Base-by-base conservation (phyloP, 768 basidiomycete species). In the Punctularia strigosozonata region DNA sequence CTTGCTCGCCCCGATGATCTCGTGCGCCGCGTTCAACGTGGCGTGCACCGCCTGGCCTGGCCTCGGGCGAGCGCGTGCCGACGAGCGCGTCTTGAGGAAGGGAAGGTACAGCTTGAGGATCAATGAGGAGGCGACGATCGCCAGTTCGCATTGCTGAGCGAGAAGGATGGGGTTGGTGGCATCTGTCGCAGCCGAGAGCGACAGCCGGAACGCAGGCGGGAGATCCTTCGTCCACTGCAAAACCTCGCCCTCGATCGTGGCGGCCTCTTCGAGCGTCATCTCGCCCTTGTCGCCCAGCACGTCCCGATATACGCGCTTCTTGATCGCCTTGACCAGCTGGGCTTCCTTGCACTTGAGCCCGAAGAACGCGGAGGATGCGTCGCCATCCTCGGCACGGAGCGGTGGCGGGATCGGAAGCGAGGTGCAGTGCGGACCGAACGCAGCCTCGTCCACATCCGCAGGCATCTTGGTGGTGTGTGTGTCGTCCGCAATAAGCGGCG, bases 81-180 rank as follows among this genome's bases (percentile, higher is more conserved):
- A 44, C 25, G 43, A 50, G 49, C 33, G 44, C 30, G 48, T 45
- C 46, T 54, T 56, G 43, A 84, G 55, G 56, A 84, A 81, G 0
- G 84, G 83, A n/a, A 75, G 51, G 51, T 78, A 85, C 5, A 73
- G 60, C 55, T 73, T 75, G 45, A 84, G 58, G 39, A 81, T 61
- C 38, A 86, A 52, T 26, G 73, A 58, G 46, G 82, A 67, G 4
- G 76, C 74, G 37, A 72, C 62, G 31, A 81, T 68, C 1, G 68
- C 65, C 36, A 85, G 57, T 46, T 82, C 75, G 56, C 71, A 71
- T 28, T 69, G 66, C 49, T 80, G 72, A 8, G 64, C 64, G 35
- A 64, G 50, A 22, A 75, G 61, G 39, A 36, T 15, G 43, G 25
- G 3, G 45, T 46, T 22, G 55, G 50, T 3, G 47, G 25, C 2